Percentiles rank a stretch among this genome's conserved stretches.
Evolutionary conservation across 257 asterid genomes (phyloP).

Genomic region (Catharanthus roseus): DNA sequence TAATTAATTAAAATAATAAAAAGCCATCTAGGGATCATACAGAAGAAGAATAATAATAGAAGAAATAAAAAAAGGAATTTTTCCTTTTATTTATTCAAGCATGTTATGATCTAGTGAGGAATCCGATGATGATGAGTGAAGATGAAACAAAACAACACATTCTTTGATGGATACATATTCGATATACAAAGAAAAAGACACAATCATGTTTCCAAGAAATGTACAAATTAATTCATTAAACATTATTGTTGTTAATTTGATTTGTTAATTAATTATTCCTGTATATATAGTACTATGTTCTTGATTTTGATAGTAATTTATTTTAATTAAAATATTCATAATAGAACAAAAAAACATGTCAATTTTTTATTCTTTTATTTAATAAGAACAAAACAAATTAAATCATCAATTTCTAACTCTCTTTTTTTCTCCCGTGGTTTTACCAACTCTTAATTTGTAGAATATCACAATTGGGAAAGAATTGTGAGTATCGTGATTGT

Average conservation of each 20-base stretch:
- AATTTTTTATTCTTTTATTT: not conserved
- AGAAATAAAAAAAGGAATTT: constrained; percentile 13
- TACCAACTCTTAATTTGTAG: constrained; percentile 6
- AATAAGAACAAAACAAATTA: constrained; percentile 10
- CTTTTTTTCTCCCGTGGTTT: not conserved
- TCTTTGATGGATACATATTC: constrained; percentile 14
- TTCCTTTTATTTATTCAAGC: too few relatives aligned
- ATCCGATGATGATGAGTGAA: constrained; percentile 27
- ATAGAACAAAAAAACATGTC: not conserved
- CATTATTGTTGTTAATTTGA: not conserved
- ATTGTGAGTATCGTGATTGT: constrained; percentile 11
- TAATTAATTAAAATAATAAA: not conserved
- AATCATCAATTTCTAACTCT: too few relatives aligned
- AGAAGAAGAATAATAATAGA: constrained; percentile 19
- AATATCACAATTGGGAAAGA: not conserved
- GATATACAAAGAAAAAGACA: constrained; percentile 14
- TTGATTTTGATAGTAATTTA: constrained; percentile 7
- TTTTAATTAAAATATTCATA: constrained; percentile 1
- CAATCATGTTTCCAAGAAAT: constrained; percentile 6
- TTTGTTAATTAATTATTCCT: too few relatives aligned
- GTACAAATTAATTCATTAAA: constrained; percentile 7
- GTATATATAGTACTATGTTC: not conserved
- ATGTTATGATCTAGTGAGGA: constrained; percentile 26
- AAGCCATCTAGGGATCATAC: constrained; percentile 18
- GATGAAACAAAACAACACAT: constrained; percentile 21